Percentiles rank a stretch among this genome's conserved stretches.
Conservation (phyloP, 306 rosid species). For the Lotus japonicus region DNA sequence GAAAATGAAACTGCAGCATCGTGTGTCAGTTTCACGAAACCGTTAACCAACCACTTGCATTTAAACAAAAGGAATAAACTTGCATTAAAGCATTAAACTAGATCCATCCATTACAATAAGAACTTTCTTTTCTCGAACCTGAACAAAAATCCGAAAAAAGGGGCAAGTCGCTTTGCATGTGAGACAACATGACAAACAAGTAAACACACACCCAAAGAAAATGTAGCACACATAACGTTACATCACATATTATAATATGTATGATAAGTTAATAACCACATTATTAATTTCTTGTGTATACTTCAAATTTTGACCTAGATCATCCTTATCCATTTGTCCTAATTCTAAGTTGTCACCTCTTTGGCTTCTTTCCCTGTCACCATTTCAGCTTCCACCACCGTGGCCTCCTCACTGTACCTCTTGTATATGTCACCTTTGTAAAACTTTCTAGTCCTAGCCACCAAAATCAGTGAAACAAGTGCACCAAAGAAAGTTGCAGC, state of each 20-base stretch:
- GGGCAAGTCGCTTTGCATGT: not conserved
- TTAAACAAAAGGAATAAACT: not conserved
- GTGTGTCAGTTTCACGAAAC: no score
- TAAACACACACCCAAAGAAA: conserved; percentile 16
- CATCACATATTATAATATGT: not conserved
- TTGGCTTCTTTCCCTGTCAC: not conserved
- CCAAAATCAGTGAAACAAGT: conserved; percentile 32
- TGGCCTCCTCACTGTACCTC: conserved; percentile 13
- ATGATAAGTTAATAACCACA: not conserved
- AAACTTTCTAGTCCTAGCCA: conserved; percentile 47
- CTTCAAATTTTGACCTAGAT: not conserved
- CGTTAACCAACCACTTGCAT: not conserved
- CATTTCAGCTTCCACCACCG: not conserved
- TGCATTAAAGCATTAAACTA: not conserved
- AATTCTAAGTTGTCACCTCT: not conserved
- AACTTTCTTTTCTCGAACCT: not conserved
- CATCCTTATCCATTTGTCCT: not conserved
- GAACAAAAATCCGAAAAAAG: not conserved
- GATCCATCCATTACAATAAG: not conserved
- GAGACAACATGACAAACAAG: not conserved
- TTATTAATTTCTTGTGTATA: not conserved
- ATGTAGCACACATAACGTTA: not conserved
- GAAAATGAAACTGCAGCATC: no score
- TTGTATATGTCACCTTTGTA: conserved; percentile 40
- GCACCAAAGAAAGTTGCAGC: conserved; percentile 39